Evolutionary conservation across 495 filamentous ascomycete genomes (phyloP), one percentile per base, ranked within the genome.

Genomic region (Penicillium samsonianum): DNA sequence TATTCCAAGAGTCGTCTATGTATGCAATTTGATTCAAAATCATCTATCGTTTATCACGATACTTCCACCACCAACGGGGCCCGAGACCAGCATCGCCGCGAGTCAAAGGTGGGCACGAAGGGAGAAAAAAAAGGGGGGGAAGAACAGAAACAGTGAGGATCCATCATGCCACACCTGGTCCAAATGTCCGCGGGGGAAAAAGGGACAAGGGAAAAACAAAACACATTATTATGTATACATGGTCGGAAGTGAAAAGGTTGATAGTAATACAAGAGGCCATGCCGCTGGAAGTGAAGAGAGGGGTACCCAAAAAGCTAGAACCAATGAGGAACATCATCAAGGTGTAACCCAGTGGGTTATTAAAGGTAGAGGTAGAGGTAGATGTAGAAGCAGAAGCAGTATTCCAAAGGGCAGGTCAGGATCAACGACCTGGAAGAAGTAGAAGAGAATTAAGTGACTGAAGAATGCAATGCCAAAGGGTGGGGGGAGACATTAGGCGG

Each of bases 201-300:
- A 1, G 4, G 2, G 19, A 26, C 19, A 33, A 12, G 14, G 23
- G 19, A 20, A 28, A 51, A 19, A 19, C 53, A 38, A 46, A 23
- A 28, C 42, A 8, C 42, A 54, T 59, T 45, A 58, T 28, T 46
- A 55, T 54, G 28, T 59, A 59, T 59, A 48, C 50, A 49, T 42
- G 26, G 26, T 47, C 16, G 33, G 37, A 53, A 46, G 25, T 25
- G 43, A 59, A 33, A 17, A 22, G 33, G 35, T 42, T 48, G 40
- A 16, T 62, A 62, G 54, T 62, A 48, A 62, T 59, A 62, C 59
- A 58, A 16, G 43, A 16, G 44, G 55, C 30, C 20, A 52, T 61
- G 46, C 31, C 41, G 38, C 19, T 45, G 10, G 19, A 58, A n/a
- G 30, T 30, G 40, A 44, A 51, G 19, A 56, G 52, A 51, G 23